A percentile compares a stretch with the other conserved stretches of the same genome.
These are phyloP conservation scores for Blastobotrys niveus DNA, from an alignment of 1,139 yeast genomes.

Conservation along the genomic window DNA sequence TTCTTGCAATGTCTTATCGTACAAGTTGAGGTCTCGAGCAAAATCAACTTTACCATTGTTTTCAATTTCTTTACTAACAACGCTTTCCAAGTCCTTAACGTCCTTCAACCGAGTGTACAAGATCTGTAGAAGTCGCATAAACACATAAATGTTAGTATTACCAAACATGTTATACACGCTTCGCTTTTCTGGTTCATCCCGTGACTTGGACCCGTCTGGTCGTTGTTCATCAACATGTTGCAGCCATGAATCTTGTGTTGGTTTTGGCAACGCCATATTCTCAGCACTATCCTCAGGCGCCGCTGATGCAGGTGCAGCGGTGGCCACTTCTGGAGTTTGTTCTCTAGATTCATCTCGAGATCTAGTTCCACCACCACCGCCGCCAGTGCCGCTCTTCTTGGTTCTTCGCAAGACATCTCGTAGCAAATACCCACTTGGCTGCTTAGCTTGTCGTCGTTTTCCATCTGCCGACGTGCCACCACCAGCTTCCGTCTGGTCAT, in stretches of 20 bases:
- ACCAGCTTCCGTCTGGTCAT: constrained; percentile 21
- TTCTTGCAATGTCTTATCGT: constrained; percentile 77
- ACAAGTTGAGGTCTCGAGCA: constrained; percentile 80
- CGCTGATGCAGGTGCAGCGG: constrained; percentile 24
- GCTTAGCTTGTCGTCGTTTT: constrained; percentile 39
- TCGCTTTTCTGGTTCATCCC: constrained; percentile 27
- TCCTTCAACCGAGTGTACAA: constrained; percentile 75
- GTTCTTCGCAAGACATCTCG: constrained; percentile 67
- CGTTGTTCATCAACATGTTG: constrained; percentile 14
- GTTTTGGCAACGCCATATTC: constrained; percentile 1
- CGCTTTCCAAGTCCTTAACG: constrained; percentile 60
- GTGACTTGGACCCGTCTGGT: constrained; percentile 17
- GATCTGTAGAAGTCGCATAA: constrained; percentile 79
- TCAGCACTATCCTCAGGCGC: constrained; percentile 7
- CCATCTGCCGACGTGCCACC: constrained; percentile 32
- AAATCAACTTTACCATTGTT: constrained; percentile 63
- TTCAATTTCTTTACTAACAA: constrained; percentile 62
- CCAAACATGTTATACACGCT: constrained; percentile 71
- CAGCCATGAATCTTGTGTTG: constrained; percentile 20
- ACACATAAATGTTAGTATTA: constrained; percentile 86
- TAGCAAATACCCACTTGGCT: constrained; percentile 50
- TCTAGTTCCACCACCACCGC: constrained; percentile 6
- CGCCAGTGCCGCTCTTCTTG: constrained; percentile 34
- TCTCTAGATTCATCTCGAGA: constrained; percentile 15
- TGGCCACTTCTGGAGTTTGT: constrained; percentile 30